These are phyloP conservation scores for Aspergillus spinulosporus DNA, from an alignment of 2,329 filamentous ascomycete species.

Conservation along the genomic window DNA sequence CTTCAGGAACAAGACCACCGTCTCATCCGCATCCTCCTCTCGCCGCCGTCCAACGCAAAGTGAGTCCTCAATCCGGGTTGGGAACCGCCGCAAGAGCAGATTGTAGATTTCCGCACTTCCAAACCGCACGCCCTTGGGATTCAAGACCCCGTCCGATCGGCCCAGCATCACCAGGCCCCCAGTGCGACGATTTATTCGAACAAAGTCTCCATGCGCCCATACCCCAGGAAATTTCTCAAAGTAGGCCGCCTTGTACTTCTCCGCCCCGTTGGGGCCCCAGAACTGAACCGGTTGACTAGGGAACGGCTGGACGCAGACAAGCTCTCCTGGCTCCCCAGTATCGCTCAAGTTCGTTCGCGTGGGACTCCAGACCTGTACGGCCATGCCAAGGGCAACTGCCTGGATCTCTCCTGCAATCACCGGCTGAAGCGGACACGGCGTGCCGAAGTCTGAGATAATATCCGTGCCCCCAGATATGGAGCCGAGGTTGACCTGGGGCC, in stretches of 20 bases:
- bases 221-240: conserved; percentile 44
- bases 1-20: neutral
- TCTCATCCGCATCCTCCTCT: neutral
- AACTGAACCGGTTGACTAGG: conserved; percentile 37
- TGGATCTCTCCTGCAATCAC: no score
- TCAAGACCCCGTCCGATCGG: conserved; percentile 71
- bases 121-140: conserved; percentile 76
- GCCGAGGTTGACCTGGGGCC: no score
- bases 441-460: no score
- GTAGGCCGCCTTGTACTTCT: conserved; percentile 52
- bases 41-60: neutral
- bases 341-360: no score
- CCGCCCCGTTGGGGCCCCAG: conserved; percentile 57
- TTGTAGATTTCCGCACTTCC: conserved; percentile 78
- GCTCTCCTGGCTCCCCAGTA: no score
- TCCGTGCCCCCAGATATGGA: no score
- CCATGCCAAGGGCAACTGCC: no score
- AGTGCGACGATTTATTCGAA: conserved; percentile 67
- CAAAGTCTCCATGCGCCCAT: conserved; percentile 77
- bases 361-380: no score
- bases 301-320: no score
- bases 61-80: neutral
- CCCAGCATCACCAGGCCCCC: conserved; percentile 48
- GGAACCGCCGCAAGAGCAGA: conserved; percentile 51
- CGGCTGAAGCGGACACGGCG: no score